phyloP scores from a whole-genome alignment of 805 yeast genomes.

The Wickerhamiella kurtzmanii region DNA sequence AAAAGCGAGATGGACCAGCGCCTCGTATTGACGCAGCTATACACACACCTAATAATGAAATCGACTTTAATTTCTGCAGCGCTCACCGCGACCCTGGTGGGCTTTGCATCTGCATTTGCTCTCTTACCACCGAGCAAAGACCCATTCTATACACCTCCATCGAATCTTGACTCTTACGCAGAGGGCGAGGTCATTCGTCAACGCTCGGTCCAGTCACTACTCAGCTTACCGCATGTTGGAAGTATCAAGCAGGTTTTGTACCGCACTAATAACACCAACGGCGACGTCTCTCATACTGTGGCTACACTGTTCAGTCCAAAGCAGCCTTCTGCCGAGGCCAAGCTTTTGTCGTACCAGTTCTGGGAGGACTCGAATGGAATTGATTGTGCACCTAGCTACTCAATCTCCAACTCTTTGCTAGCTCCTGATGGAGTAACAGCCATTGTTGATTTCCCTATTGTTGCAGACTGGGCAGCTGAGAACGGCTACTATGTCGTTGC shows the following conservation, averaged over 20 bases:
- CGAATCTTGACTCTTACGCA: constrained; percentile 1
- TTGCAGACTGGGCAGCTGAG: constrained; percentile 8
- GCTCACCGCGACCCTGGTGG: not conserved
- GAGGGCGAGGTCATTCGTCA: constrained; percentile 11
- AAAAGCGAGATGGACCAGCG: no score
- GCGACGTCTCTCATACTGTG: constrained; percentile 8
- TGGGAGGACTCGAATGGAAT: constrained; percentile 18
- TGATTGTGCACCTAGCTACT: constrained; percentile 20
- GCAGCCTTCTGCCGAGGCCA: constrained; percentile 6
- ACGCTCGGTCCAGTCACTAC: not conserved
- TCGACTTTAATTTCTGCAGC: no score
- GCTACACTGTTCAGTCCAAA: constrained; percentile 13
- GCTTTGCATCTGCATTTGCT: not conserved
- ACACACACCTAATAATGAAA: no score
- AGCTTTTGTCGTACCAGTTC: constrained; percentile 18
- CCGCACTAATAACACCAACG: constrained; percentile 9
- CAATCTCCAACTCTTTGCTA: constrained; percentile 8
- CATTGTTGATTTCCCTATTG: constrained; percentile 3
- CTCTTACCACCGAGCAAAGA: constrained; percentile 8
- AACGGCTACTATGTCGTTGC: constrained; percentile 12
- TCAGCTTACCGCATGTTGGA: not conserved
- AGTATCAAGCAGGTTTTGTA: constrained; percentile 12
- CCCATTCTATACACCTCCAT: constrained; percentile 11
- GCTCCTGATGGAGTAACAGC: constrained; percentile 6
- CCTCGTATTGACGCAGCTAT: no score